Percentiles rank a stretch among this genome's conserved stretches.
These are phyloP conservation scores for California macrophylla DNA, from an alignment of 441 rosid species.

Conservation along the genomic window DNA sequence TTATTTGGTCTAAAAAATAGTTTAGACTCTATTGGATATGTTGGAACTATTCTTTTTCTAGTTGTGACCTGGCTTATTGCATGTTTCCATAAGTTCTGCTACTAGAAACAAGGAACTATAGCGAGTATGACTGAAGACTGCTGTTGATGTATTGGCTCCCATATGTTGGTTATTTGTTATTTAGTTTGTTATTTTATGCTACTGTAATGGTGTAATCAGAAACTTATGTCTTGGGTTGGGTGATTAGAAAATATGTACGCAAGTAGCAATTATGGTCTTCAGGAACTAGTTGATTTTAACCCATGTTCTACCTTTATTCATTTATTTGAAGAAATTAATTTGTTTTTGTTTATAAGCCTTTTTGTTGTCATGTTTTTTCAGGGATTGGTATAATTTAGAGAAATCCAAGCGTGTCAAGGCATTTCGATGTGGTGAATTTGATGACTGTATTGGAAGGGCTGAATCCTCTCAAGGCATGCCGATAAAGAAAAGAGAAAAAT, in stretches of 20 bases:
- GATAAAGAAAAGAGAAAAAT: slow-evolving; percentile 89
- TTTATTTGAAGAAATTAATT: neutral
- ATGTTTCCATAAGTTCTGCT: neutral
- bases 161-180: too few relatives aligned
- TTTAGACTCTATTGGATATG: neutral
- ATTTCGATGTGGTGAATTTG: slow-evolving; percentile 94
- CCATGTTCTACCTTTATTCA: neutral
- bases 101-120: too few relatives aligned
- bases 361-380: slow-evolving; percentile 18
- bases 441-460: slow-evolving; percentile 85
- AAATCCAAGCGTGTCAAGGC: slow-evolving; percentile 96
- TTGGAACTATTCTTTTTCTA: neutral
- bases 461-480: slow-evolving; percentile 72
- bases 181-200: too few relatives aligned
- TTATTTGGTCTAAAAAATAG: neutral
- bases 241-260: neutral
- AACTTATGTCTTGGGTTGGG: too few relatives aligned
- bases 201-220: too few relatives aligned
- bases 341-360: neutral
- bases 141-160: too few relatives aligned
- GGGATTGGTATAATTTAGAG: slow-evolving; percentile 99
- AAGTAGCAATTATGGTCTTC: neutral
- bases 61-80: neutral
- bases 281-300: too few relatives aligned
- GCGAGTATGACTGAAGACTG: too few relatives aligned